Percentiles rank a stretch among this genome's conserved stretches.
Evolutionary conservation across 768 basidiomycete species (phyloP).

Genomic region (Boletus pseudo-olivaceus): DNA sequence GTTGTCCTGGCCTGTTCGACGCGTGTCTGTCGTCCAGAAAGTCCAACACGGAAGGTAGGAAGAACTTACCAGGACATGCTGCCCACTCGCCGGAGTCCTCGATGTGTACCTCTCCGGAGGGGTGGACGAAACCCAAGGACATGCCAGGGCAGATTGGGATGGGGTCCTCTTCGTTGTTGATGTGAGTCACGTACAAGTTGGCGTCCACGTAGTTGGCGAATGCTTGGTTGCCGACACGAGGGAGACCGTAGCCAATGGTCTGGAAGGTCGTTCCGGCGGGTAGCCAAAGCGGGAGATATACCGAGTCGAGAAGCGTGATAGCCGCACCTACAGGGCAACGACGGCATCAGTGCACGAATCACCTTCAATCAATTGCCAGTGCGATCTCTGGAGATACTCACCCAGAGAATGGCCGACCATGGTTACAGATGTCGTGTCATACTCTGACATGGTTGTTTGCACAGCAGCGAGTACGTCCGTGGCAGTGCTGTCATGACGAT

Average conservation of each 20-base stretch:
- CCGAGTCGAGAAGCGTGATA: conserved; percentile 36
- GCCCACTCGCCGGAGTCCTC: conserved; percentile 48
- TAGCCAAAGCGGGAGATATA: conserved; percentile 39
- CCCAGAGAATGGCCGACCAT: conserved; percentile 44
- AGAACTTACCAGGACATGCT: conserved; percentile 44
- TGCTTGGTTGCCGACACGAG: conserved; percentile 51
- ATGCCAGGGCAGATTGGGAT: conserved; percentile 35
- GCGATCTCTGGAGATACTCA: conserved; percentile 10
- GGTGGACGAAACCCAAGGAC: conserved; percentile 40
- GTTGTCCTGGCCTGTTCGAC: conserved; percentile 53
- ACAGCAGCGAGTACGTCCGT: conserved; percentile 43
- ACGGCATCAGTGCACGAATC: background rate
- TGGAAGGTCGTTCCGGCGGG: conserved; percentile 31
- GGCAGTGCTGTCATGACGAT: conserved; percentile 34
- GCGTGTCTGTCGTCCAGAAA: background rate
- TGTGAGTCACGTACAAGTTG: conserved; percentile 43
- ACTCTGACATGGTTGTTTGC: conserved; percentile 34
- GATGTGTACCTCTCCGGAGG: conserved; percentile 43
- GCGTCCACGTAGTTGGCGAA: conserved; percentile 57
- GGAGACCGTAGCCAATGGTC: conserved; percentile 35
- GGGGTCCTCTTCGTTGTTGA: conserved; percentile 49
- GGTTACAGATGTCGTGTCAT: conserved; percentile 38
- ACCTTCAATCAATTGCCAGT: background rate
- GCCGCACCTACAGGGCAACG: conserved; percentile 30
- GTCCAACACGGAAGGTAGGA: background rate